A percentile compares a stretch with the other conserved stretches of the same genome.
phyloP scores from a whole-genome alignment of 2,329 filamentous ascomycete genomes.

The Colletotrichum karsti region DNA sequence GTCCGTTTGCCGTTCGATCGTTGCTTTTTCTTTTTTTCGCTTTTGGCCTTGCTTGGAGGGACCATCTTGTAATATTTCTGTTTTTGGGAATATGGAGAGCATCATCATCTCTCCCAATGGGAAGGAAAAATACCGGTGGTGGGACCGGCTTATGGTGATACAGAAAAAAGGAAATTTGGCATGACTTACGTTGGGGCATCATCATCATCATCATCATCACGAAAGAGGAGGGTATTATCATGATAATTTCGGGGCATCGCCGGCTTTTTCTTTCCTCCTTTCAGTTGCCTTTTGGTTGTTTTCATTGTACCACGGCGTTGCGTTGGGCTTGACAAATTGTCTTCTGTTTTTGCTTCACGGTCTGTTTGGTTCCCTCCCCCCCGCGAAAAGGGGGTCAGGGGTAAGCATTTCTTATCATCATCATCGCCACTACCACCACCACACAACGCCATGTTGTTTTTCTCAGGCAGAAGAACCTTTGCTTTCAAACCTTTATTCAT shows the following conservation, averaged over 20 bases:
- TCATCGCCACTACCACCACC: neutral
- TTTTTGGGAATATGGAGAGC: neutral
- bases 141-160: neutral
- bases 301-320: neutral
- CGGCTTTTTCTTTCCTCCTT: neutral
- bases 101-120: neutral
- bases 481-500: neutral
- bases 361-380: neutral
- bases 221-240: neutral
- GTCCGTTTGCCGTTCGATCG: neutral
- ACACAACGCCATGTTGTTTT: neutral
- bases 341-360: neutral
- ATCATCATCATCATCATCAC: neutral
- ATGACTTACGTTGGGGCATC: neutral
- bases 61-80: neutral
- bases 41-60: neutral
- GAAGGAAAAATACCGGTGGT: neutral
- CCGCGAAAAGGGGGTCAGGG: neutral
- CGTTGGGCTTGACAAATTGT: neutral
- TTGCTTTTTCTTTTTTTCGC: neutral
- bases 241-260: neutral
- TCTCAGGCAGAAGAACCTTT: neutral
- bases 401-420: slow-evolving; percentile 4
- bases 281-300: neutral
- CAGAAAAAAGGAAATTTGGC: neutral